Evolutionary conservation across 192 early-diverging fungal species (phyloP), one percentile per base, ranked within the genome.

Genomic region (Glomus cerebriforme): DNA sequence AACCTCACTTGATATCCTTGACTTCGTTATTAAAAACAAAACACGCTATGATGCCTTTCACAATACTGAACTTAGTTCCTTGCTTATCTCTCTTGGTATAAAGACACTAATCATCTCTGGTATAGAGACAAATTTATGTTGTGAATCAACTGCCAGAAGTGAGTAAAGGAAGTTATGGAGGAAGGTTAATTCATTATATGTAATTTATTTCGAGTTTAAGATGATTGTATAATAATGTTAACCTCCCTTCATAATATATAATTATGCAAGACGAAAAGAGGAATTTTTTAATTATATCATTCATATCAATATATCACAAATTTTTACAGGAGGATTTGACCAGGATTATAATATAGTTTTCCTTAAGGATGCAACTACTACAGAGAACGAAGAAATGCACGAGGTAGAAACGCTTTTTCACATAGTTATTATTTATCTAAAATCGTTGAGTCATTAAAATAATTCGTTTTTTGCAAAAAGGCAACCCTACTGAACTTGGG

Each of bases 11-110:
- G 26, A 62, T 27, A 2, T 62, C 7, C 60, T 62, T 24, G 60
- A 62, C 9, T 62, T 62, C 26, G 12, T 24, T 27, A 62, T 62
- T 7, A 62, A n/a, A n/a, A 10, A 27, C 26, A 62, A 62, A 7
- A 62, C 60, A 12, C 60, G 60, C 10, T 62, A 62, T 62, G 60
- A 62, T 62, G 60, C 60, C 24, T 62, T 62, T 27, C 24, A 62
- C 2, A 19, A n/a, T 26, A 62, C 60, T n/a, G 7, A 62, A n/a
- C 60, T 62, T 26, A n/a, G 26, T 24, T 62, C 60, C 26, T n/a
- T 62, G 8, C 60, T 62, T n/a, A 62, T 12, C 26, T 62, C 60
- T 62, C 60, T 62, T 24, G 60, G 60, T 62, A 62, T 62, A 7
- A n/a, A 62, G 12, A 62, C 60, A n/a, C 60, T 62, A 22, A 62